Evolutionary conservation across 2,329 filamentous ascomycete species (phyloP).

Genomic region (Niveomyces coronatus): DNA sequence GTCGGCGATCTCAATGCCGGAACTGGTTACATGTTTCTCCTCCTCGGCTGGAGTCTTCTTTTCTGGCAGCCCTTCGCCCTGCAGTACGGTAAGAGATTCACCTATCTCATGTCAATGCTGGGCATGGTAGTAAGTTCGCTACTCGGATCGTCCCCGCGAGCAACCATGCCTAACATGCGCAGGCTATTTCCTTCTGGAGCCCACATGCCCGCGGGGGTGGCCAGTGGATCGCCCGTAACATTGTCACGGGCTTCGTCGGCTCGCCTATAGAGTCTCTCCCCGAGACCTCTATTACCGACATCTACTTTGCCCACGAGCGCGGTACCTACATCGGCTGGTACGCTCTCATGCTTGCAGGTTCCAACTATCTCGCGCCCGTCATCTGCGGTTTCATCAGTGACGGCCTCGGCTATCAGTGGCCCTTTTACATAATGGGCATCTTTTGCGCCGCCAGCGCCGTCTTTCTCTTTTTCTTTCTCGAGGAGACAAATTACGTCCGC

Average conservation of each 20-base stretch:
- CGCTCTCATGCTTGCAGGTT: conserved; percentile 26
- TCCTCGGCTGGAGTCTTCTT: conserved; percentile 34
- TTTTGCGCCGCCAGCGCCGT: conserved; percentile 25
- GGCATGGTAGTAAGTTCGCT: conserved; percentile 18
- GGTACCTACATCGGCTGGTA: conserved; percentile 34
- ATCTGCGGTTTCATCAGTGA: conserved; percentile 35
- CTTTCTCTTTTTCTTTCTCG: conserved; percentile 45
- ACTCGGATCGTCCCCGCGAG: neutral
- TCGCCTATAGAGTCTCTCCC: conserved; percentile 36
- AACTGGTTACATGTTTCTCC: conserved; percentile 31
- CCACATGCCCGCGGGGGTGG: conserved; percentile 28
- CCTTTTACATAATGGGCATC: conserved; percentile 32
- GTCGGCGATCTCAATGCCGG: conserved; percentile 28
- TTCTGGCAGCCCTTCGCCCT: conserved; percentile 39
- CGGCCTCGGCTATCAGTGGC: conserved; percentile 29
- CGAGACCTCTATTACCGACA: conserved; percentile 32
- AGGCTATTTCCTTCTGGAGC: conserved; percentile 18
- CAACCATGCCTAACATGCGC: neutral
- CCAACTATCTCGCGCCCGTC: conserved; percentile 33
- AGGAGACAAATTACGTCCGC: conserved; percentile 46
- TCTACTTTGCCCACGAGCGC: conserved; percentile 32
- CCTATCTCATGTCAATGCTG: conserved; percentile 27
- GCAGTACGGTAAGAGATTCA: conserved; percentile 32
- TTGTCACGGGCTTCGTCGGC: conserved; percentile 33
- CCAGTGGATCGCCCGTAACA: conserved; percentile 35